phyloP scores from a whole-genome alignment of 163 green algal species.

The Scenedesmus sp. region DNA sequence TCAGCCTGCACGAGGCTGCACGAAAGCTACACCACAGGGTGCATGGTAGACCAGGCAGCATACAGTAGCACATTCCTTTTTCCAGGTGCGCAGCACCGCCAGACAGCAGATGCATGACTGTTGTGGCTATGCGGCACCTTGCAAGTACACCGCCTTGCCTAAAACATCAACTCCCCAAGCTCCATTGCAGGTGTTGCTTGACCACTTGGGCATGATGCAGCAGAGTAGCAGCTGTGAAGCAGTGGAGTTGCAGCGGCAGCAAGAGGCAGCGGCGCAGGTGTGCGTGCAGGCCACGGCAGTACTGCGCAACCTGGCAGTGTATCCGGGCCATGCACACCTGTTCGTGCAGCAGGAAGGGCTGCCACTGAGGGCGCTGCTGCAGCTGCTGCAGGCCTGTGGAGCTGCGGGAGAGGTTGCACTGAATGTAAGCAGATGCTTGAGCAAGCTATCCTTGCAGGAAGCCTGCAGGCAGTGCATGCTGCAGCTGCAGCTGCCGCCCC shows the following conservation, averaged over 20 bases:
- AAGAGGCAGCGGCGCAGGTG: constrained; percentile 34
- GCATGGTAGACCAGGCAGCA: too few species aligned
- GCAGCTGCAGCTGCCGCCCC: background rate
- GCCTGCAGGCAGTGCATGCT: constrained; percentile 46
- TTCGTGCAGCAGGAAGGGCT: constrained; percentile 58
- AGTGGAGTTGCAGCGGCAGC: background rate
- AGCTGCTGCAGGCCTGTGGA: background rate
- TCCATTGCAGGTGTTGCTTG: background rate
- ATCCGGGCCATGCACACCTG: constrained; percentile 42
- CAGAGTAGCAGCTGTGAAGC: background rate
- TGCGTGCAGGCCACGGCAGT: constrained; percentile 35
- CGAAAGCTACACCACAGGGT: too few species aligned
- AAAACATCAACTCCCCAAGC: too few species aligned
- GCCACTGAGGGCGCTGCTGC: constrained; percentile 41
- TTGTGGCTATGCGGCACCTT: too few species aligned
- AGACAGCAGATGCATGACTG: too few species aligned
- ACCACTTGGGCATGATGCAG: constrained; percentile 31
- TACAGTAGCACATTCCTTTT: too few species aligned
- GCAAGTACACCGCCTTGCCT: too few species aligned
- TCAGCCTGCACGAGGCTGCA: background rate
- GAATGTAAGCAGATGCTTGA: constrained; percentile 63
- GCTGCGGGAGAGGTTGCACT: constrained; percentile 65
- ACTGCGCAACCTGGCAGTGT: constrained; percentile 72
- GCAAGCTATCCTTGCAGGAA: constrained; percentile 65
- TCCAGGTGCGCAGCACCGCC: too few species aligned